Evolutionary conservation across 139 green algal species (phyloP).

Genomic region (Diplosphaera chodatii): DNA sequence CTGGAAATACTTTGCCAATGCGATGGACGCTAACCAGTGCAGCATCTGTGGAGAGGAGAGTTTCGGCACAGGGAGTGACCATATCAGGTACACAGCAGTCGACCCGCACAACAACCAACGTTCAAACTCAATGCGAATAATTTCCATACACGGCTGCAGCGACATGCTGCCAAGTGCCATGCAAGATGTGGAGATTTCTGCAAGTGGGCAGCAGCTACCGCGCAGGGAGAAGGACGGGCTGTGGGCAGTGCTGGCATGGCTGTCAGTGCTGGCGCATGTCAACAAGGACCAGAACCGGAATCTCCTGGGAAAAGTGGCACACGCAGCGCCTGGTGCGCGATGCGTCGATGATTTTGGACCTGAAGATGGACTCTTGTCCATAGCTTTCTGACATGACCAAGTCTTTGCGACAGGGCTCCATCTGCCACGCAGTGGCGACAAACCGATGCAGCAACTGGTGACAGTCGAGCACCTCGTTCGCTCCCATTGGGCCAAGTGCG

Average conservation of each 20-base stretch:
- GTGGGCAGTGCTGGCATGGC: no score
- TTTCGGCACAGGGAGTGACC: slow-evolving; percentile 88
- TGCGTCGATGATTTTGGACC: no score
- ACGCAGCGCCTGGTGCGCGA: slow-evolving; percentile 4
- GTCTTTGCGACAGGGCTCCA: slow-evolving; percentile 31
- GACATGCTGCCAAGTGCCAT: no score
- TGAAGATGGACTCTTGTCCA: no score
- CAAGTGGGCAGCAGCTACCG: no score
- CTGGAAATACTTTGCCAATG: slow-evolving; percentile 95
- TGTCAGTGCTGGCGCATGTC: slow-evolving; percentile 69
- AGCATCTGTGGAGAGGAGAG: slow-evolving; percentile 87
- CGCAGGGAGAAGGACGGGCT: no score
- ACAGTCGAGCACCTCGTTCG: slow-evolving; percentile 73
- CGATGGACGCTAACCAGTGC: slow-evolving; percentile 86
- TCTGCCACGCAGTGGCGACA: slow-evolving; percentile 40
- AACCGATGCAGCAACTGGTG: slow-evolving; percentile 44
- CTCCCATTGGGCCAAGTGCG: slow-evolving; percentile 77
- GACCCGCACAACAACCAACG: no score
- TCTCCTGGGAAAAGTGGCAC: not conserved
- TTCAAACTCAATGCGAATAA: no score
- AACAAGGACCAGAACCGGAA: slow-evolving; percentile 40
- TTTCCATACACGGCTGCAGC: no score
- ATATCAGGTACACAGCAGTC: no score
- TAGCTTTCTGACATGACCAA: no score
- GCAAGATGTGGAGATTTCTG: no score